Conservation (phyloP, 371 early-diverging fungal species). For the Chytridium lagenaria region DNA sequence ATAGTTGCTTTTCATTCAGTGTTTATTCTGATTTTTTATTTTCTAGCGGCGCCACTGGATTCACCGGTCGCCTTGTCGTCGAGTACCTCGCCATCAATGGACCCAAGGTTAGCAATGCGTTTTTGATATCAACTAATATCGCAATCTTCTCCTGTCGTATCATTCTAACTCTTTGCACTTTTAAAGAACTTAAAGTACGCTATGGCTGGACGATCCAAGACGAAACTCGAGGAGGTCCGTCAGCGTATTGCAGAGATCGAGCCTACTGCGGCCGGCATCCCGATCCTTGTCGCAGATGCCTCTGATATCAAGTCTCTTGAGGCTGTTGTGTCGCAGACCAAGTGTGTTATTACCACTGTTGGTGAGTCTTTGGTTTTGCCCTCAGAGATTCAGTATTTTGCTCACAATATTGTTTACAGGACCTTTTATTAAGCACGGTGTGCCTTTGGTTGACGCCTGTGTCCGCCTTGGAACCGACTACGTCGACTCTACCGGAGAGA, state of each 20-base stretch:
- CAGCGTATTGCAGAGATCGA: conserved; percentile 22
- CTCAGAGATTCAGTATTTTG: background rate
- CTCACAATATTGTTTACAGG: conserved; percentile 16
- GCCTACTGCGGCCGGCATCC: conserved; percentile 39
- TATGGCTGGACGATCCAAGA: conserved; percentile 72
- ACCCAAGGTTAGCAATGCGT: conserved; percentile 19
- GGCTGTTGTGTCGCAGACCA: conserved; percentile 65
- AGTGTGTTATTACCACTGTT: conserved; percentile 84
- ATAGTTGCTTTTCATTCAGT: too few relatives aligned
- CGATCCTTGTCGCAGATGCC: conserved; percentile 70
- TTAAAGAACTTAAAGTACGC: conserved; percentile 51
- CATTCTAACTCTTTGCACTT: background rate
- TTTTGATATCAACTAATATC: background rate
- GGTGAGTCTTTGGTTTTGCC: conserved; percentile 68
- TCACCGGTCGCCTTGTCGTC: conserved; percentile 78
- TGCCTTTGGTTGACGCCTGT: conserved; percentile 80
- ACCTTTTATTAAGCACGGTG: conserved; percentile 63
- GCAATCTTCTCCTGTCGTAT: background rate
- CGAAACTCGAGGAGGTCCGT: conserved; percentile 60
- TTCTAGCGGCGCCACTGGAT: conserved; percentile 88
- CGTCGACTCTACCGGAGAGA: conserved; percentile 91
- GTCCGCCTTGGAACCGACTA: conserved; percentile 85
- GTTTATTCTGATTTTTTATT: conserved; percentile 32
- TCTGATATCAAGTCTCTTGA: conserved; percentile 60
- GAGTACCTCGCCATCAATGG: conserved; percentile 64